These are phyloP conservation scores for Fusarium sp. DNA, from an alignment of 2,329 filamentous ascomycete genomes.

Conservation along the genomic window DNA sequence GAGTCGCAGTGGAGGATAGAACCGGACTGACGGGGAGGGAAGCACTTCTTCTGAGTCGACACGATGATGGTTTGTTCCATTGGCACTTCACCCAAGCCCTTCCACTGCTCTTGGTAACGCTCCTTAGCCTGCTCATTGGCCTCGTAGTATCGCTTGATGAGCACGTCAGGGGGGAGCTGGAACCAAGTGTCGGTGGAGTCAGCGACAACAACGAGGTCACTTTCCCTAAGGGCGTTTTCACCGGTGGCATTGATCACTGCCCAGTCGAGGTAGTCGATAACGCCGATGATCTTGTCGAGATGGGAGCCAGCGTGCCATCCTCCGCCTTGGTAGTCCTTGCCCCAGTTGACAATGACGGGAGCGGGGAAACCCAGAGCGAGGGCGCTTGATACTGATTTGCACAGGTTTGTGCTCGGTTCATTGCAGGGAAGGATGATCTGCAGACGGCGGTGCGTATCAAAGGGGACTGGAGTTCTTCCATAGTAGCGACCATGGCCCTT, in stretches of 20 bases:
- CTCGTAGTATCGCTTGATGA: slow-evolving; percentile 43
- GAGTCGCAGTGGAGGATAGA: slow-evolving; percentile 31
- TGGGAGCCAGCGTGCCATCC: slow-evolving; percentile 35
- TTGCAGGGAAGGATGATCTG: slow-evolving; percentile 33
- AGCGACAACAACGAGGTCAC: slow-evolving; percentile 42
- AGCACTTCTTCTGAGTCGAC: slow-evolving; percentile 39
- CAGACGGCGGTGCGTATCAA: slow-evolving; percentile 21
- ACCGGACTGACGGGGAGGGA: slow-evolving; percentile 10
- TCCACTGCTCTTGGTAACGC: slow-evolving; percentile 20
- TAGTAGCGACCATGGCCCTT: not conserved
- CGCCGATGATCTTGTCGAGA: slow-evolving; percentile 44
- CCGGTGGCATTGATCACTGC: not conserved
- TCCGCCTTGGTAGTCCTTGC: slow-evolving; percentile 19
- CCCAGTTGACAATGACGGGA: slow-evolving; percentile 46
- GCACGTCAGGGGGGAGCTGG: slow-evolving; percentile 43
- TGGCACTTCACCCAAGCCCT: not conserved
- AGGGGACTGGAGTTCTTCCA: not conserved
- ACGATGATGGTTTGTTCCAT: slow-evolving; percentile 39
- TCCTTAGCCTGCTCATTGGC: slow-evolving; percentile 28
- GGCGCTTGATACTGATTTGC: slow-evolving; percentile 40
- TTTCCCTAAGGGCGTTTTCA: slow-evolving; percentile 22
- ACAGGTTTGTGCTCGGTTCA: slow-evolving; percentile 38
- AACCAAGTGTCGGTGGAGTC: slow-evolving; percentile 47
- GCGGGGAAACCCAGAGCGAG: slow-evolving; percentile 42
- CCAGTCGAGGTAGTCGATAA: slow-evolving; percentile 41